These are phyloP conservation scores for Solanum sejunctum DNA, from an alignment of 257 asterid genomes.

Conservation along the genomic window DNA sequence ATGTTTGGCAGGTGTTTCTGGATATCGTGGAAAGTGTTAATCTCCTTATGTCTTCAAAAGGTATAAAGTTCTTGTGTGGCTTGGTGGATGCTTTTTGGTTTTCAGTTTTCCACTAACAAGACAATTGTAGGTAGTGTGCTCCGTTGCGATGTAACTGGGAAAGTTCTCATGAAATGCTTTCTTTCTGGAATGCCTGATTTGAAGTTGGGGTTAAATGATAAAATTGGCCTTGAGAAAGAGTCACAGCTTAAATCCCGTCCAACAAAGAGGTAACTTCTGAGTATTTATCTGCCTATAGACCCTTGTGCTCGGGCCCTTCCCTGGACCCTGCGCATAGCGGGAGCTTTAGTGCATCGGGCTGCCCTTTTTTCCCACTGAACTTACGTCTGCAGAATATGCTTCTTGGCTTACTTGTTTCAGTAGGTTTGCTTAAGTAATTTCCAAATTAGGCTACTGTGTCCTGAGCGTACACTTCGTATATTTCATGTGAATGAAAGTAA, in stretches of 20 bases:
- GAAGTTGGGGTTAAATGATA: slow-evolving; percentile 97
- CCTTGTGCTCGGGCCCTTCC: too few relatives aligned
- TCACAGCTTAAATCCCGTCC: slow-evolving; percentile 97
- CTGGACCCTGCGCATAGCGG: too few relatives aligned
- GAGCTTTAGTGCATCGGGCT: too few relatives aligned
- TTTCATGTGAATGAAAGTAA: not conserved
- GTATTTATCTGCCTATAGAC: not conserved
- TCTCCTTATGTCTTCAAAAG: slow-evolving; percentile 98
- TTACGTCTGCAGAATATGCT: not conserved
- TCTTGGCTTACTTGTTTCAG: not conserved
- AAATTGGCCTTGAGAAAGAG: slow-evolving; percentile 98
- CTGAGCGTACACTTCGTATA: not conserved
- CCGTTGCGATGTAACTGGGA: slow-evolving; percentile 97
- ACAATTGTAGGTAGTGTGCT: slow-evolving; percentile 72
- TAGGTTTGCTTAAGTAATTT: not conserved
- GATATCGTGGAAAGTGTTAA: slow-evolving; percentile 99
- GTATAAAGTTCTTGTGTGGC: slow-evolving; percentile 12
- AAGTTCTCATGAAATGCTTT: slow-evolving; percentile 95
- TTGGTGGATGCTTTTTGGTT: not conserved
- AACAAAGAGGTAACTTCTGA: slow-evolving; percentile 6
- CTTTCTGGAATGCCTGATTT: slow-evolving; percentile 99
- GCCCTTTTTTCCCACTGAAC: not conserved
- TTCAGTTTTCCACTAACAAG: slow-evolving; percentile 2
- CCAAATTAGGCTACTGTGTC: not conserved
- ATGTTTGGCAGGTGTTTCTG: slow-evolving; percentile 64